phyloP scores from a whole-genome alignment of 2,329 filamentous ascomycete genomes.

The Diplocarpon rosae region DNA sequence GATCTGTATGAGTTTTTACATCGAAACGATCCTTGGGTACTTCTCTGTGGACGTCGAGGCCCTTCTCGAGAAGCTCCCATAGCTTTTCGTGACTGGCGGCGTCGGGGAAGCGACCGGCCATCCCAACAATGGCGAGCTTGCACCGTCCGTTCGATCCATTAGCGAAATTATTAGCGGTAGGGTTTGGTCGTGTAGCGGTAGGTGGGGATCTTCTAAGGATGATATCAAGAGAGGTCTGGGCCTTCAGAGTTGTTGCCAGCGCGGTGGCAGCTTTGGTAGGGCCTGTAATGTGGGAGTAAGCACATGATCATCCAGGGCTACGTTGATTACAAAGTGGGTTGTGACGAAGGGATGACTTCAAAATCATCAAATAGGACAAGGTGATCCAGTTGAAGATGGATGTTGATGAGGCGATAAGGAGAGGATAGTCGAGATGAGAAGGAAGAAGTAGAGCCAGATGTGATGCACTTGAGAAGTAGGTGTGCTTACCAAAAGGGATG shows the following conservation, averaged over 20 bases:
- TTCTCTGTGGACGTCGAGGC: constrained; percentile 60
- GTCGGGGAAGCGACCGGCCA: constrained; percentile 67
- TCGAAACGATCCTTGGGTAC: constrained; percentile 62
- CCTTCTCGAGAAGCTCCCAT: constrained; percentile 65
- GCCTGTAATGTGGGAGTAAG: constrained; percentile 14
- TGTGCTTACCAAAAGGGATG: constrained; percentile 33
- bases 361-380: no score
- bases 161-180: constrained; percentile 33
- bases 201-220: constrained; percentile 5
- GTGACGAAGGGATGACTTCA: no score
- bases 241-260: constrained; percentile 14
- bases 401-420: no score
- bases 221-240: constrained; percentile 11
- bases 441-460: neutral
- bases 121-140: constrained; percentile 62
- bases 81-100: constrained; percentile 60
- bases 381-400: no score
- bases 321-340: no score
- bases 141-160: constrained; percentile 13
- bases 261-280: constrained; percentile 14
- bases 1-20: constrained; percentile 58
- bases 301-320: neutral
- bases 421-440: neutral
- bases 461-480: neutral
- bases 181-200: neutral